Evolutionary conservation across 2,329 filamentous ascomycete species (phyloP), one percentile per base, ranked within the genome.

Genomic region (Domatiomyces globalis): DNA sequence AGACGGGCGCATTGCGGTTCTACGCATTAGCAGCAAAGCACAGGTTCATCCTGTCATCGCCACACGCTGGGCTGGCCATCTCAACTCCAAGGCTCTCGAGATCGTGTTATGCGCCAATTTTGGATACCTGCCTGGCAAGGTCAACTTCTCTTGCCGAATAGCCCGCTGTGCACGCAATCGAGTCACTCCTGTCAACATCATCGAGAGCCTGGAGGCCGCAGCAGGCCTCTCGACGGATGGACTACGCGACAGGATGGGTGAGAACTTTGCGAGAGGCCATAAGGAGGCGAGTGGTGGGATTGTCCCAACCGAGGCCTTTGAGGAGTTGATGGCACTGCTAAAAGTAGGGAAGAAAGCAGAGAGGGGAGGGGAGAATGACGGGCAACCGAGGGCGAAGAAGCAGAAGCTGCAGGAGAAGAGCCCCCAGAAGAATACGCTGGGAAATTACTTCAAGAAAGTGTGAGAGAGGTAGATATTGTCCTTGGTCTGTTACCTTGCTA

Each of bases 11-110:
- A 73, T 85, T 10, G 81, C 80, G 0, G 76, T 84, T 0, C 71
- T 85, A 45, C 72, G 77, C 3, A 83, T 85, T 58, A 71, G 65
- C 33, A 81, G 76, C 1, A 65, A 68, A 22, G 77, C 79, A 1
- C 81, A 84, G 59, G 71, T 85, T 0, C 82, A 85, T 61, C 78
- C 80, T 0, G 72, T 84, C 2, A 81, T 85, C 51, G 81, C 81
- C 1, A 83, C 79, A 3, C 69, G 81, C 9, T 84, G 81, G 81
- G 76, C 80, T 0, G 76, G 78, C 0, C 72, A 78, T 56, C 67
- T 85, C 2, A 73, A 73, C 46, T 79, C 77, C 1, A 69, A 74
- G 46, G 75, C 74, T 50, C 68, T 84, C 1, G 76, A 84, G 59
- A 77, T 84, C 1, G 70, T 85, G 6, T 70, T 84, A 57, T 80